Percentiles rank a stretch among this genome's conserved stretches.
Conservation (phyloP, 805 yeast genomes). For the Sungouiozyma ichnusensis region DNA sequence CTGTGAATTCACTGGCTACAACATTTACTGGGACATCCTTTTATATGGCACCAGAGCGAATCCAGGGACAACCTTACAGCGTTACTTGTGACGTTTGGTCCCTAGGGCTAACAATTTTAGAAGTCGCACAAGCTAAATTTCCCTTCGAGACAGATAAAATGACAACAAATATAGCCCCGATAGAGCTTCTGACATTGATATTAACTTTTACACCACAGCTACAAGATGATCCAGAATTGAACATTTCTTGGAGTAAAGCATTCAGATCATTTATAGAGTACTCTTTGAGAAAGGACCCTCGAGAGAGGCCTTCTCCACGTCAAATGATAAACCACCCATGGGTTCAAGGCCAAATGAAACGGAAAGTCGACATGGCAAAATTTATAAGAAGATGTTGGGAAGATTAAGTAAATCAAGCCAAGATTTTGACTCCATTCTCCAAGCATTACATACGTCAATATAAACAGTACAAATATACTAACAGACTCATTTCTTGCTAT, state of each 20-base stretch:
- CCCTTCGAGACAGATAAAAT: slow-evolving; percentile 50
- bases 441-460: no score
- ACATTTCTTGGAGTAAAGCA: slow-evolving; percentile 70
- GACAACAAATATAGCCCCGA: slow-evolving; percentile 56
- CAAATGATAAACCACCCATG: slow-evolving; percentile 94
- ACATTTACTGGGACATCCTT: slow-evolving; percentile 96
- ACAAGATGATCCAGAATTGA: slow-evolving; percentile 64
- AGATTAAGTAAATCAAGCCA: slow-evolving; percentile 4
- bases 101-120: slow-evolving; percentile 79
- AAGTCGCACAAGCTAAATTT: slow-evolving; percentile 86
- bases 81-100: slow-evolving; percentile 98
- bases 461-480: no score
- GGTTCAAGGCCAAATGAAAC: slow-evolving; percentile 66
- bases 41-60: slow-evolving; percentile 98
- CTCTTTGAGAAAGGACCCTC: slow-evolving; percentile 71
- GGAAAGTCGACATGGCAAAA: slow-evolving; percentile 74
- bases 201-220: slow-evolving; percentile 74
- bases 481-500: no score
- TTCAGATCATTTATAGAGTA: slow-evolving; percentile 75
- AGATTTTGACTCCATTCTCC: no score
- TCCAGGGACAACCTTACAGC: slow-evolving; percentile 89
- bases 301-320: slow-evolving; percentile 79
- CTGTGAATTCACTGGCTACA: slow-evolving; percentile 87
- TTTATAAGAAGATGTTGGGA: slow-evolving; percentile 72
- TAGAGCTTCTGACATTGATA: slow-evolving; percentile 73